Base-by-base conservation (phyloP, 2,329 filamentous ascomycete species). In the Zasmidium angulare region DNA sequence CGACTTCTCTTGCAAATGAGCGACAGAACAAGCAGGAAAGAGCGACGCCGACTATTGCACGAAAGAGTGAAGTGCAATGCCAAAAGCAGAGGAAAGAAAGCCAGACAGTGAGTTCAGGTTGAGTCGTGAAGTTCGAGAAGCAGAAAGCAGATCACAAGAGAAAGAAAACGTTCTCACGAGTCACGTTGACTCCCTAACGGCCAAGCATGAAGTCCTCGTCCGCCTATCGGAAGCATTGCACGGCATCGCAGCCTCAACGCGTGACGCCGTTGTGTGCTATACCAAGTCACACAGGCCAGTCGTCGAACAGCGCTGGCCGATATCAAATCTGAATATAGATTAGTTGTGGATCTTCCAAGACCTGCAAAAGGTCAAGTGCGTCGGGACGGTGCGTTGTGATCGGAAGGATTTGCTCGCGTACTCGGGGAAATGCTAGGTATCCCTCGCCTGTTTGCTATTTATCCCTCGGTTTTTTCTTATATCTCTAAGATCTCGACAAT, bases 31-130 rank as follows among this genome's bases (percentile, higher is more conserved):
- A 24, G 22, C 51, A 22, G 46, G 46, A 58, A 60, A 7, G 59
- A 59, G 62, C 49, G 58, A 58, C 54, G 43, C 17, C 46, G 50
- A 50, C 22, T 31, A 43, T 46, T 29, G 59, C 56, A 59, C 60
- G 29, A 65, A 63, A 58, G 60, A 66, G 53, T 66, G 63, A 61
- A 66, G 63, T 57, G 61, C 63, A 50, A 53, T 24, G 24, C 50
- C 55, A 48, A 50, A 50, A 2, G n/a, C 23, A 56, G 46, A 46
- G 12, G 43, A 36, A 20, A 20, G 11, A 12, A 6, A 2, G 14
- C n/a, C 26, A n/a, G 12, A 12, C 7, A 17, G 20, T n/a, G 4
- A 47, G 51, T 7, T 7, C 7, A 46, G 21, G 47, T 19, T 23
- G 23, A 23, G 48, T 19, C 11, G 23, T 43, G 48, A 50, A 48